These are phyloP conservation scores for Alternaria triticina DNA, from an alignment of 2,329 filamentous ascomycete genomes.

Conservation along the genomic window DNA sequence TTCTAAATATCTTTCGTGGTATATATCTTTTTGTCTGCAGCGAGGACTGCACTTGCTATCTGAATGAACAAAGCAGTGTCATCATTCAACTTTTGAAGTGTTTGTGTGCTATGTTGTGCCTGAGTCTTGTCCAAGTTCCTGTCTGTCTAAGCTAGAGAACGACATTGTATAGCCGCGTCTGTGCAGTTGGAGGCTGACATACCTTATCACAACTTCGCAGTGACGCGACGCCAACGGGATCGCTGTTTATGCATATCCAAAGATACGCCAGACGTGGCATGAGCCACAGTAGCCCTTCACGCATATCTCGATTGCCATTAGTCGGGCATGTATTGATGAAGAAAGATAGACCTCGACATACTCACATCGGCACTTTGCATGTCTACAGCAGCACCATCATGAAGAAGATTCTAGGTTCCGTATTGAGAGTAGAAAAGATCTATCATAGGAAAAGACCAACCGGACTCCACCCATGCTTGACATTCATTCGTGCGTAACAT, in stretches of 20 bases:
- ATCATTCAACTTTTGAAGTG: rapidly evolving
- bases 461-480: conserved; percentile 9
- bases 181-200: neutral
- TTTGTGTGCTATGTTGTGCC: neutral
- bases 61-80: neutral
- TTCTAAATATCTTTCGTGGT: neutral
- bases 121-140: neutral
- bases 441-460: conserved; percentile 1
- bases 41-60: neutral
- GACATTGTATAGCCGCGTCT: neutral
- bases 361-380: neutral
- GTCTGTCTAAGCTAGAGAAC: neutral
- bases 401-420: neutral
- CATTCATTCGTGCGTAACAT: conserved; percentile 1
- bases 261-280: no score
- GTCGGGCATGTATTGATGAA: neutral
- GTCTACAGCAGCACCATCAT: neutral
- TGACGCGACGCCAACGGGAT: neutral
- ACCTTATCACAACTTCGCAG: rapidly evolving
- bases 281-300: neutral
- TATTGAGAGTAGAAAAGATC: conserved; percentile 1
- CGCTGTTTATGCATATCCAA: neutral
- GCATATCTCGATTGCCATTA: neutral
- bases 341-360: neutral
- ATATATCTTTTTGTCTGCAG: neutral